Percentiles rank a stretch among this genome's conserved stretches.
phyloP scores from a whole-genome alignment of 495 filamentous ascomycete species.

The Stereocaulon alpinum region DNA sequence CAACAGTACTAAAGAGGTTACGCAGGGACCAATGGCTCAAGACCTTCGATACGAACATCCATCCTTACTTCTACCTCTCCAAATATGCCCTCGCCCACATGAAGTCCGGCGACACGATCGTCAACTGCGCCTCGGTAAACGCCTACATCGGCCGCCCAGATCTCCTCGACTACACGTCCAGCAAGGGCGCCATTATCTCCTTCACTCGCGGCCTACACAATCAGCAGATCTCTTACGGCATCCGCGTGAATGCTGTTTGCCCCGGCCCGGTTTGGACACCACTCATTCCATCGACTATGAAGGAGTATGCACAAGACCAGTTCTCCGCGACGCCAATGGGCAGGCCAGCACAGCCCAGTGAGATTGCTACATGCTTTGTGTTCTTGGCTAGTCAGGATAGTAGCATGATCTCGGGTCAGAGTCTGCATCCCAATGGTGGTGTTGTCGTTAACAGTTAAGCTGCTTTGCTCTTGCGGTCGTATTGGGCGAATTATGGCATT shows the following conservation, averaged over 20 bases:
- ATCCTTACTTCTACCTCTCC: conserved; percentile 63
- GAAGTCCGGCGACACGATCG: conserved; percentile 64
- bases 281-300: conserved; percentile 71
- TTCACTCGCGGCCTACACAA: conserved; percentile 74
- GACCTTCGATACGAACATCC: conserved; percentile 68
- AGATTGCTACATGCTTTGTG: conserved; percentile 78
- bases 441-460: conserved; percentile 39
- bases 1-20: conserved; percentile 2
- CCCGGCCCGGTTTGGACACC: conserved; percentile 85
- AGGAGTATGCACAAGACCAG: conserved; percentile 52
- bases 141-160: conserved; percentile 74
- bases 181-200: conserved; percentile 72
- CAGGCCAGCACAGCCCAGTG: conserved; percentile 63
- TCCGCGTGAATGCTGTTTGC: conserved; percentile 71
- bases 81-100: conserved; percentile 73
- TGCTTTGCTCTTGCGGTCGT: too few species aligned
- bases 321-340: conserved; percentile 69
- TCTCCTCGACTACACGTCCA: conserved; percentile 76
- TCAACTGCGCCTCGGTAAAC: conserved; percentile 76
- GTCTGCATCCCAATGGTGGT: conserved; percentile 61
- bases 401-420: conserved; percentile 52
- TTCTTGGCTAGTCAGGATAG: conserved; percentile 71
- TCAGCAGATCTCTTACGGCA: conserved; percentile 59
- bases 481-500: too few species aligned
- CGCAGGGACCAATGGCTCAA: conserved; percentile 61